Evolutionary conservation across 2,329 filamentous ascomycete genomes (phyloP), one percentile per base, ranked within the genome.

Genomic region (Didymella arachidicola): DNA sequence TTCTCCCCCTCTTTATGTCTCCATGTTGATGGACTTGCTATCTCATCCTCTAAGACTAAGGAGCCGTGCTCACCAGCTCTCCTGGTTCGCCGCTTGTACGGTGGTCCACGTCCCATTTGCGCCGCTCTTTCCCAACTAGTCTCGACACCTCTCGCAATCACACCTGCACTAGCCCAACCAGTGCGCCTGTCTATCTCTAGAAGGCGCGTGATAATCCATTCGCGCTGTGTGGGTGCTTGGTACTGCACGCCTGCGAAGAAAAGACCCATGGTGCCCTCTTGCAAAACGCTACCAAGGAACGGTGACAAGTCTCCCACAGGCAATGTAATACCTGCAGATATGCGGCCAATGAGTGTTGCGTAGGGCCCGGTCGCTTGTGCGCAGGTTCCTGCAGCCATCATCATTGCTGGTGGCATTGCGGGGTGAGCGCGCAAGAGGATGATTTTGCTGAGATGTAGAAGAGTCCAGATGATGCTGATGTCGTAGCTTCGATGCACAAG

Each of bases 181-280:
- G 92, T 97, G 7, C 95, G 82, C 1, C 88, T 86, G 2, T 90
- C 86, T 38, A 96, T 88, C 67, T 92, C 88, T 66, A 87, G 84
- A 54, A 97, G 83, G 27, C 90, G 87, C 32, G 84, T 83, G 62
- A 97, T 84, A 0, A 89, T 85, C 91, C 92, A 96, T 57, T 85
- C 83, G 1, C 95, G 87, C 70, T 98, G 93, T 0, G 78, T 80
- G 4, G 86, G 75, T 59, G 91, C 86, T 67, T 86, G 86, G 73
- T 88, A 96, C 82, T 97, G 82, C 11, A 98, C 86, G 4, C 86
- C 94, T 1, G 93, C 90, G 61, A 97, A 92, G 78, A 98, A 97
- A 1, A 97, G 80, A 4, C 89, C 87, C 69, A 97, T 90, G 4
- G 87, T 88, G 67, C 87, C 87, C 77, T 98, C 94, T 58, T 92